phyloP scores from a whole-genome alignment of 2,329 filamentous ascomycete genomes.

The Kalmusia sp. region DNA sequence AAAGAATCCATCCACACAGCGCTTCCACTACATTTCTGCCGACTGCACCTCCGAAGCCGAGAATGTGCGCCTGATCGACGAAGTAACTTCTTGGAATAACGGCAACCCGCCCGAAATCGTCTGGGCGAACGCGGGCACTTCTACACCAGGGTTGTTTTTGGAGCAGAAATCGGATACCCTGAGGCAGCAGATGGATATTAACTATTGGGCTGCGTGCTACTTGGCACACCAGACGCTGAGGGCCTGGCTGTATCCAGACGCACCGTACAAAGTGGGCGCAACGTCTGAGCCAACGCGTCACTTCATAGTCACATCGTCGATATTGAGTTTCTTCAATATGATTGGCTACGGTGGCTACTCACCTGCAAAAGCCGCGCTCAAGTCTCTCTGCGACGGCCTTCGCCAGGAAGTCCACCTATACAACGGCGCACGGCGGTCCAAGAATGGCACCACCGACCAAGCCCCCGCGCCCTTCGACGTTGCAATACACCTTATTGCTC shows the following conservation, averaged over 20 bases:
- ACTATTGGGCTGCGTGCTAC: conserved; percentile 87
- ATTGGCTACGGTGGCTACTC: conserved; percentile 85
- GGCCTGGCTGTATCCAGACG: conserved; percentile 69
- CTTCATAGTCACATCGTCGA: conserved; percentile 85
- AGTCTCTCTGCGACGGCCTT: conserved; percentile 81
- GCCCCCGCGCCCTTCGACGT: conserved; percentile 68
- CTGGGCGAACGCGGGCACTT: conserved; percentile 85
- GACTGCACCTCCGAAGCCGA: conserved; percentile 78
- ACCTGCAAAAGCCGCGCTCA: conserved; percentile 84
- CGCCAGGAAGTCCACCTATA: conserved; percentile 87
- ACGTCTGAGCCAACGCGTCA: conserved; percentile 65
- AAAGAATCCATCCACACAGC: conserved; percentile 69
- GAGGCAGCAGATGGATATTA: conserved; percentile 85
- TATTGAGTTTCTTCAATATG: conserved; percentile 76
- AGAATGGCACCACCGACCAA: conserved; percentile 29
- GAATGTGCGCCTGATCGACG: conserved; percentile 71
- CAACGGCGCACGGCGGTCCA: conserved; percentile 65
- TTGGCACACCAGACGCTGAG: conserved; percentile 81
- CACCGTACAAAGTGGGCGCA: conserved; percentile 37
- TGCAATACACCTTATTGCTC: conserved; percentile 81
- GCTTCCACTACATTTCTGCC: conserved; percentile 82
- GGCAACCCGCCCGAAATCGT: conserved; percentile 79
- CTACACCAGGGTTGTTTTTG: conserved; percentile 77
- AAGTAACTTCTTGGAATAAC: conserved; percentile 81
- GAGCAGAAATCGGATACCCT: conserved; percentile 73